Base-by-base conservation (phyloP, 352 stramenopile genomes). In the Phytophthora tubulina region DNA sequence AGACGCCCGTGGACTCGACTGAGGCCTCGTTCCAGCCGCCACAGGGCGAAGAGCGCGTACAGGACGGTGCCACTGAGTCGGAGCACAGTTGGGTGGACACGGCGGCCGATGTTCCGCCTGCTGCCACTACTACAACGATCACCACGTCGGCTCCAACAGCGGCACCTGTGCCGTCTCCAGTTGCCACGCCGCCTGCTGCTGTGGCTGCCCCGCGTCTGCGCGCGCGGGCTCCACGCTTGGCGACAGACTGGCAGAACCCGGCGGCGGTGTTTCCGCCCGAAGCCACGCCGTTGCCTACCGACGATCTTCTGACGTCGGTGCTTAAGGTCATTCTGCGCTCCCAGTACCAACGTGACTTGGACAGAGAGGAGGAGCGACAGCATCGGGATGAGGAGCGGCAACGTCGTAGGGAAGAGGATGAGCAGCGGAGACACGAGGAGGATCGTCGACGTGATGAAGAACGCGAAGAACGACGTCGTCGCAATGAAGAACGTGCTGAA, bases 371-470 rank as follows among this genome's bases (percentile, higher is more conserved):
- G 49, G 70, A 81, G 17, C 59, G 62, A 27, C 48, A 54, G 15
- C 63, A 63, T 52, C 57, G 71, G 10, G 74, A 76, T 27, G 74
- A 81, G 36, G 74, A 81, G 36, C 55, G 58, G n/a, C 62, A 63
- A 67, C 61, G 67, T 31, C 66, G 71, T 14, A 60, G 65, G 46
- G 67, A 81, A 67, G 70, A 81, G 30, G 44, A 13, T 0, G 71
- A 79, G 46, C 70, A 76, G 52, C 55, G 74, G 42, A 70, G 74
- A 70, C 58, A 74, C 53, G 70, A 73, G 57, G 72, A 79, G 33
- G 74, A 81, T 2, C 70, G 66, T 67, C 70, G 74, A 49, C 74
- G 74, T 36, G 67, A 78, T 56, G 74, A 81, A 67, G 70, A 81
- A 42, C 74, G 74, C 5, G 74, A 81, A 61, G 67, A 73, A 30